phyloP scores from a whole-genome alignment of 2,329 filamentous ascomycete species.

The Pseudogymnoascus sp. region DNA sequence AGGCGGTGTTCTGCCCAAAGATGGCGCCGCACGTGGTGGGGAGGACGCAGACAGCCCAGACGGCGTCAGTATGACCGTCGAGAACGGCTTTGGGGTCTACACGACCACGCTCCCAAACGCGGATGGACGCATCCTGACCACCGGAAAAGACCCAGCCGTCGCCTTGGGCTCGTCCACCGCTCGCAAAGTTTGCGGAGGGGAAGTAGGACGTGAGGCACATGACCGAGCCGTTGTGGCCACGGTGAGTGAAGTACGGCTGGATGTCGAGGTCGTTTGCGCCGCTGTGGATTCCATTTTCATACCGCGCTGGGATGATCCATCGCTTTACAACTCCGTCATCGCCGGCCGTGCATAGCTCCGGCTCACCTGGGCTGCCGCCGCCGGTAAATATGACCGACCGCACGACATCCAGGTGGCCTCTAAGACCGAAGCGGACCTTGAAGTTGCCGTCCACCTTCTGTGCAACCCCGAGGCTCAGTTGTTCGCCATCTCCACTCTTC shows the following conservation, averaged over 20 bases:
- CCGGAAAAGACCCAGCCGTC: slow-evolving; percentile 99
- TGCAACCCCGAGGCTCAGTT: slow-evolving; percentile 40
- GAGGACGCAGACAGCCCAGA: slow-evolving; percentile 91
- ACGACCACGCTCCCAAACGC: slow-evolving; percentile 90
- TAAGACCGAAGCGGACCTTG: slow-evolving; percentile 84
- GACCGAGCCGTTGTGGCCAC: slow-evolving; percentile 86
- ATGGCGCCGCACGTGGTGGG: slow-evolving; percentile 74
- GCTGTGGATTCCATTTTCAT: slow-evolving; percentile 48
- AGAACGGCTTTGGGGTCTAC: slow-evolving; percentile 93
- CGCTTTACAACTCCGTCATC: slow-evolving; percentile 95
- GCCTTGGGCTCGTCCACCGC: slow-evolving; percentile 76
- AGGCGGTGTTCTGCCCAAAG: slow-evolving; percentile 67
- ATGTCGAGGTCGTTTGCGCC: slow-evolving; percentile 72
- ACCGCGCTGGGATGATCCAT: slow-evolving; percentile 84
- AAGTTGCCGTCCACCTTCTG: slow-evolving; percentile 71
- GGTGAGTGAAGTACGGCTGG: slow-evolving; percentile 86
- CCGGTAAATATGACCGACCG: slow-evolving; percentile 94
- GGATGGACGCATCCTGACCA: slow-evolving; percentile 84
- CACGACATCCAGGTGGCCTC: slow-evolving; percentile 89
- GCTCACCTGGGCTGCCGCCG: slow-evolving; percentile 88
- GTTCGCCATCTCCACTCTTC: slow-evolving; percentile 60
- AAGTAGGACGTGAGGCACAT: slow-evolving; percentile 82
- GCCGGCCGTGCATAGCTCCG: slow-evolving; percentile 91
- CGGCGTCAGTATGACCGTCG: slow-evolving; percentile 88
- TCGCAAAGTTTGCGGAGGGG: slow-evolving; percentile 79